Base-by-base conservation (phyloP, 2,329 filamentous ascomycete species). In the Calonectria pseudoturangicola region DNA sequence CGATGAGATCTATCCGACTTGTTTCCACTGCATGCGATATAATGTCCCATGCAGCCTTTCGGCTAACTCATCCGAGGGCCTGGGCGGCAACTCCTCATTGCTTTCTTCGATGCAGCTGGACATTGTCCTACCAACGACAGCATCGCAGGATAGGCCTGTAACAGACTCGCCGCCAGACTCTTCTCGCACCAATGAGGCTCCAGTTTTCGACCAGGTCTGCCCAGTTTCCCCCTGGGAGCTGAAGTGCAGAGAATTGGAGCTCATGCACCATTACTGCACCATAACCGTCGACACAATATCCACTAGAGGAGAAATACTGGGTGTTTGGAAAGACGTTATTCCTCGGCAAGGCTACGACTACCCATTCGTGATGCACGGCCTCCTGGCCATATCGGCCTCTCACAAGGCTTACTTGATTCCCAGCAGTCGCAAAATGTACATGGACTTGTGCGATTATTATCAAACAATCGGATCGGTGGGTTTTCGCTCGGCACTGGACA, bases 221-320 rank as follows among this genome's bases (percentile, higher is more conserved):
- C 79, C 79, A 3, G 77, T 76, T 27, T 70, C 79, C 18, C 72
- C 75, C 15, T 71, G 75, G 6, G 77, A 79, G 36, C 70, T 78
- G 47, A 71, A 73, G 73, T 64, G 68, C 28, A 72, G 70, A 18
- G 77, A 77, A 33, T 70, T 81, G 25, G 81, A 82, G 50, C 74
- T 82, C 27, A 80, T 83, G 77, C 81, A 82, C 41, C 81, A 83
- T 58, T 83, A 76, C 60, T 73, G 75, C 64, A 81, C 79, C 7
- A 54, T 77, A 7, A 83, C 81, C 2, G 76, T 73, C 13, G 51
- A 77, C 28, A 77, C 74, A 0, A 27, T 82, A 25, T 78, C 77
- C 3, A 25, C 68, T 10, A 76, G 77, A 2, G 68, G 60, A 16
- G 81, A 83, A 25, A 66, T 79, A 51, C 43, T 51, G 21, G 72